Evolutionary conservation across 805 yeast genomes (phyloP), one percentile per base, ranked within the genome.

Genomic region (Wickerhamiella dianesei): DNA sequence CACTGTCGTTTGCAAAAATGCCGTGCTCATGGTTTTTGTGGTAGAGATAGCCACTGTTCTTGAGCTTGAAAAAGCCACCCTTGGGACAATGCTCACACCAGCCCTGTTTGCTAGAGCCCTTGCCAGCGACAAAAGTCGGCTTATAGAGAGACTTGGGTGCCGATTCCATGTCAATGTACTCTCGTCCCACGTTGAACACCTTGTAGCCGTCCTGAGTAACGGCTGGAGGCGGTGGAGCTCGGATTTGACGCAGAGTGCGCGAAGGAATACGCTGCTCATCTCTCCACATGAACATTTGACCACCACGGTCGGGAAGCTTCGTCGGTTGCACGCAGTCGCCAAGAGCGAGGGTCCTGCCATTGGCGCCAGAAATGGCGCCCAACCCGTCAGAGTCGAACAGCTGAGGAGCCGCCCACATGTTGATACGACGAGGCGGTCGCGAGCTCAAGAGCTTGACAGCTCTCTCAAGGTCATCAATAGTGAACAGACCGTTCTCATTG

Each of bases 1-100:
- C 49, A 29, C 48, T 19, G 8, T 56, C 56, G 20, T 49, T 53
- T 35, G 59, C 58, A 44, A 53, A 53, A 13, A 54, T 49, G 21
- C 59, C 59, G 35, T 56, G 59, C 43, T 54, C 59, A 42, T 54
- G 55, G 47, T 56, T 54, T 41, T 54, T 50, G 44, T 56, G 59
- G 37, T 56, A 56, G 19, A 56, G 47, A 36, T 56, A 56, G 3
- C 56, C 56, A 17, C 52, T 47, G 46, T 54, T 54, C 41, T 56
- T 56, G 52, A 54, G 51, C 19, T 46, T 41, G 39, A 40, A 44
- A 43, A 37, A 55, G 2, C 55, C 54, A 12, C 53, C 53, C 13
- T 40, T 37, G 14, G 42, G 48, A 44, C 59, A 56, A 41, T 52
- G 50, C 25, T 50, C 57, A 40, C 59, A 56, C 54, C 53, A 54